Base-by-base conservation (phyloP, 2,329 filamentous ascomycete species). In the Fusarium mangiferae region DNA sequence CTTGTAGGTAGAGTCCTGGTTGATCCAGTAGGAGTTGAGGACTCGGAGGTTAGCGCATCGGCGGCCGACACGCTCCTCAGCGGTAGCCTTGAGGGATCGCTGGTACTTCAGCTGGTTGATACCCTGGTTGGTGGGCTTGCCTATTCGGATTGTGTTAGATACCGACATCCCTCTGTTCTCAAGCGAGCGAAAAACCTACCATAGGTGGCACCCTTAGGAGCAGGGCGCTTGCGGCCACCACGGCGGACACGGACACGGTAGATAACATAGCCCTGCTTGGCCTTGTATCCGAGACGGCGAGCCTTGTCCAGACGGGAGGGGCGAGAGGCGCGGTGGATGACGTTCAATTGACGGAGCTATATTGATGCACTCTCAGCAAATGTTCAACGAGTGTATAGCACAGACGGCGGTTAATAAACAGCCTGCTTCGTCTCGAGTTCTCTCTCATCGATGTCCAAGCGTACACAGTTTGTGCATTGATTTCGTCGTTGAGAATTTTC, bases 101-200 rank as follows among this genome's bases (percentile, higher is more conserved):
- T 99, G 97, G 93, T 98, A 99, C 92, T 99, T 99, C 86, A 99
- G 95, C 91, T 99, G 96, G 93, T 99, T 99, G 82, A 99, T 91
- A 94, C 96, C 96, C 92, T 98, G 95, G 94, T 98, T 99, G 92
- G 96, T 99, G 86, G 96, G 96, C 91, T 99, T 99, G 92, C 96
- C 95, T 98, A 83, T 84, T 75, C 41, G 64, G 65, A 66, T 33
- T 18, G 28, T 26, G 75, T 80, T 75, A 80, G 75, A 67, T 59
- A 36, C 42, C n/a, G 33, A 39, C n/a, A 18, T 28, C 14, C 14
- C n/a, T 58, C 26, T 39, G n/a, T 42, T 20, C 17, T 20, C 7
- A 6, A 24, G 24, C n/a, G 24, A 22, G 17, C 38, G 36, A 28
- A 28, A 58, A 78, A 83, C 93, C 82, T 91, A 98, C 95, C 96